A percentile compares a stretch with the other conserved stretches of the same genome.
These are phyloP conservation scores for Claviceps sp. DNA, from an alignment of 2,329 filamentous ascomycete species.

Conservation along the genomic window DNA sequence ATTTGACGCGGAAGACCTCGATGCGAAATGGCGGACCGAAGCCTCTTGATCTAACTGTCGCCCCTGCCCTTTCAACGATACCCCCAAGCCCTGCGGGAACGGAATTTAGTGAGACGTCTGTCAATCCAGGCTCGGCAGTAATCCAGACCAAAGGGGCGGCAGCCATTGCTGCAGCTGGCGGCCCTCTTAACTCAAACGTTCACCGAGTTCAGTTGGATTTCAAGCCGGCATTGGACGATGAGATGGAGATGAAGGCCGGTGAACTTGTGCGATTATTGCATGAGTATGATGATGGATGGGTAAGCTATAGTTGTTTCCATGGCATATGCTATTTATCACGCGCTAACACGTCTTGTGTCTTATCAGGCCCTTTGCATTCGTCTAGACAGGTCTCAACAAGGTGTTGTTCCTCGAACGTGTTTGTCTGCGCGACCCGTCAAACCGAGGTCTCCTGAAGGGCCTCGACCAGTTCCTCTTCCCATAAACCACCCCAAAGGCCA, in stretches of 20 bases:
- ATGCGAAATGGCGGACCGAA: slow-evolving; percentile 39
- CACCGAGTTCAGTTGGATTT: slow-evolving; percentile 94
- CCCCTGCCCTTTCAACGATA: slow-evolving; percentile 19
- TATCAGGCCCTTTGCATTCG: slow-evolving; percentile 68
- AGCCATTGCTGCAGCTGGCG: slow-evolving; percentile 49
- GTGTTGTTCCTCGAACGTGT: slow-evolving; percentile 87
- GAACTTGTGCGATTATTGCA: slow-evolving; percentile 81
- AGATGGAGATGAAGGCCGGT: slow-evolving; percentile 68
- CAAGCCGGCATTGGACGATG: slow-evolving; percentile 81
- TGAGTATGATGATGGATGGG: slow-evolving; percentile 97
- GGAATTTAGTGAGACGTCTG: slow-evolving; percentile 46
- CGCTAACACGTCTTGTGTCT: not conserved
- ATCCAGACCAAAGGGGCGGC: slow-evolving; percentile 30
- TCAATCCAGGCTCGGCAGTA: slow-evolving; percentile 32
- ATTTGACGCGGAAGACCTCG: slow-evolving; percentile 40
- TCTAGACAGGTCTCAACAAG: slow-evolving; percentile 81
- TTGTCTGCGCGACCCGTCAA: slow-evolving; percentile 86
- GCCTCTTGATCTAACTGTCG: slow-evolving; percentile 41
- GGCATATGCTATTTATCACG: slow-evolving; percentile 9
- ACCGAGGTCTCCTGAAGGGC: slow-evolving; percentile 49
- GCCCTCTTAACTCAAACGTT: slow-evolving; percentile 50
- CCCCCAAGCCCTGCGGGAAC: slow-evolving; percentile 49
- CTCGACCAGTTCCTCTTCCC: slow-evolving; percentile 38
- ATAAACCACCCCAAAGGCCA: slow-evolving; percentile 25
- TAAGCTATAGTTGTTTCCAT: slow-evolving; percentile 33